A percentile compares a stretch with the other conserved stretches of the same genome.
Conservation (phyloP, 305 asterid species). For the Fraxinus nigra region DNA sequence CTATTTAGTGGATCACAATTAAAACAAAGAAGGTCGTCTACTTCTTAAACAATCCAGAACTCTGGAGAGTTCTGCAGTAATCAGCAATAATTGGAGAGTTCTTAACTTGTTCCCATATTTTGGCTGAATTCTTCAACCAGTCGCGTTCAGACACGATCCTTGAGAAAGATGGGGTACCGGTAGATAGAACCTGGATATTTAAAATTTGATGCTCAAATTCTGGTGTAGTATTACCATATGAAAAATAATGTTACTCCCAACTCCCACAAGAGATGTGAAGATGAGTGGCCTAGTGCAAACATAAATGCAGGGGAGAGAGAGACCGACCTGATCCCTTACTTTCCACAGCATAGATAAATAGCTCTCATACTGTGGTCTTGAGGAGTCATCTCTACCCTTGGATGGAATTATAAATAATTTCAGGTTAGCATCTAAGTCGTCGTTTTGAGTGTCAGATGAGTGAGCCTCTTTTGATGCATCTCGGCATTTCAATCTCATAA, state of each 20-base stretch:
- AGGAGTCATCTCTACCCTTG: slow-evolving; percentile 47
- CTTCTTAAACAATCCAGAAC: slow-evolving; percentile 68
- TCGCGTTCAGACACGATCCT: slow-evolving; percentile 89
- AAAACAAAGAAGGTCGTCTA: slow-evolving; percentile 21
- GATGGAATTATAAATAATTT: slow-evolving; percentile 67
- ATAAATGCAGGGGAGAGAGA: neutral
- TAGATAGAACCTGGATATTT: slow-evolving; percentile 63
- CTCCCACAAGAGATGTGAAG: neutral
- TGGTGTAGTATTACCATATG: neutral
- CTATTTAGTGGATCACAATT: neutral
- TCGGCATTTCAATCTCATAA: slow-evolving; percentile 44
- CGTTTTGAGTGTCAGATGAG: slow-evolving; percentile 20
- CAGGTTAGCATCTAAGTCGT: slow-evolving; percentile 35
- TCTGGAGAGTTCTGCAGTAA: slow-evolving; percentile 64
- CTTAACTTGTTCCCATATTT: slow-evolving; percentile 85
- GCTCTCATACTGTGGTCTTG: slow-evolving; percentile 60
- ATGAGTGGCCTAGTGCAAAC: neutral
- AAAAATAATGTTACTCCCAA: neutral
- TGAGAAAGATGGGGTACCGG: slow-evolving; percentile 60
- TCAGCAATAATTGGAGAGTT: slow-evolving; percentile 57
- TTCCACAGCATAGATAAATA: slow-evolving; percentile 54
- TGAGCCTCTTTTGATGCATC: slow-evolving; percentile 35
- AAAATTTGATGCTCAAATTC: neutral
- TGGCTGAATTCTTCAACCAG: slow-evolving; percentile 92
- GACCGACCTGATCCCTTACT: slow-evolving; percentile 74